Evolutionary conservation across 306 rosid genomes (phyloP).

Genomic region (Hylodesmum podocarpum): DNA sequence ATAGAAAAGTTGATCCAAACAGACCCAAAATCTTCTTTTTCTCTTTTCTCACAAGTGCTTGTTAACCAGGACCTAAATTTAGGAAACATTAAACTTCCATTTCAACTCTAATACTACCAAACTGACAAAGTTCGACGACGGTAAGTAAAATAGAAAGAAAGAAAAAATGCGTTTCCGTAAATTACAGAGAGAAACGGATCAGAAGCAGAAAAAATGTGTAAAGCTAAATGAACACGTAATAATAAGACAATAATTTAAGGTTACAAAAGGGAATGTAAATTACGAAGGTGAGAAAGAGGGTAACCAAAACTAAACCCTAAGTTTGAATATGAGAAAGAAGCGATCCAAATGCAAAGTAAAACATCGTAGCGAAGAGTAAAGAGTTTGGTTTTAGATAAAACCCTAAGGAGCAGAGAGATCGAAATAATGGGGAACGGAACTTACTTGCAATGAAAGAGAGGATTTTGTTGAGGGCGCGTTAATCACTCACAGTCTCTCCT

Average conservation of each 20-base stretch:
- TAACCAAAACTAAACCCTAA: background rate
- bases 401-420: background rate
- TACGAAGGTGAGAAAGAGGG: too few relatives aligned
- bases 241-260: background rate
- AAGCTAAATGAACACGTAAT: background rate
- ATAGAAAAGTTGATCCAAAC: too few relatives aligned
- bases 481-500: background rate
- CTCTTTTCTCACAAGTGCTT: too few relatives aligned
- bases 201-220: background rate
- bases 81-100: background rate
- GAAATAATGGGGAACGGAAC: background rate
- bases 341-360: background rate
- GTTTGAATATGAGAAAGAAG: background rate
- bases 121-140: background rate
- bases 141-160: background rate
- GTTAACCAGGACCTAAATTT: too few relatives aligned
- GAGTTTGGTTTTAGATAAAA: background rate
- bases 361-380: background rate
- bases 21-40: too few relatives aligned
- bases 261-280: too few relatives aligned
- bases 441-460: constrained; percentile 14
- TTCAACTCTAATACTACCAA: background rate
- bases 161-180: background rate
- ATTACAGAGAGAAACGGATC: background rate
- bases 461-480: background rate